Percentiles rank a stretch among this genome's conserved stretches.
Conservation (phyloP, 2,329 filamentous ascomycete species). For the Anthostomella pinea region DNA sequence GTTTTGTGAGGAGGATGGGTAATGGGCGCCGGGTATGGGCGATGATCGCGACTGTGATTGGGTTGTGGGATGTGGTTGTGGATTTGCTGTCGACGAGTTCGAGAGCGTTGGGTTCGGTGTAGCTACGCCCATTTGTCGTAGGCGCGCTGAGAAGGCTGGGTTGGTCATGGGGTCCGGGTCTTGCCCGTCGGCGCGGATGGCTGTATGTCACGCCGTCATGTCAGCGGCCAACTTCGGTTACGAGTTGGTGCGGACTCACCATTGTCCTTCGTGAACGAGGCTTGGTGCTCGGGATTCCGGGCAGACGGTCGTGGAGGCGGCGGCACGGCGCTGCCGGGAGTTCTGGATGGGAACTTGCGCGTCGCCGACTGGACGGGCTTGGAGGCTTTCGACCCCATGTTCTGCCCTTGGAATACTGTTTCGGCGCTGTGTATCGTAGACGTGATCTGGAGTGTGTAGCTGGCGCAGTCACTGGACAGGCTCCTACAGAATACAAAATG, state of each 20-base stretch:
- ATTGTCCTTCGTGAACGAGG: slow-evolving; percentile 31
- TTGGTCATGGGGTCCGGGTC: slow-evolving; percentile 41
- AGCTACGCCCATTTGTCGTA: slow-evolving; percentile 53
- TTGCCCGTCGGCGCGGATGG: slow-evolving; percentile 38
- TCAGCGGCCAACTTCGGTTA: background rate
- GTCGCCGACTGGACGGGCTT: slow-evolving; percentile 41
- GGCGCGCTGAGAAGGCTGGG: slow-evolving; percentile 48
- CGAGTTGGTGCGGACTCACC: slow-evolving; percentile 22
- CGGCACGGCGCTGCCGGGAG: slow-evolving; percentile 29
- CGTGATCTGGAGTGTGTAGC: too few species aligned
- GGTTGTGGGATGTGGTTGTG: too few species aligned
- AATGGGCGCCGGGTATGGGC: slow-evolving; percentile 13
- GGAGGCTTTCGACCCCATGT: slow-evolving; percentile 47
- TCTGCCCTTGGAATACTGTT: slow-evolving; percentile 3
- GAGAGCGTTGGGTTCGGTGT: slow-evolving; percentile 54
- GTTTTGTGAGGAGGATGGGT: slow-evolving; percentile 35
- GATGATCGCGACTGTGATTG: too few species aligned
- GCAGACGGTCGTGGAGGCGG: slow-evolving; percentile 8
- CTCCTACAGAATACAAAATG: too few species aligned
- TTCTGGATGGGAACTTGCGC: slow-evolving; percentile 45
- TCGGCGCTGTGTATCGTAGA: too few species aligned
- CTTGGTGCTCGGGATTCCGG: slow-evolving; percentile 12
- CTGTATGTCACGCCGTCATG: slow-evolving; percentile 26
- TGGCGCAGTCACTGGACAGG: too few species aligned
- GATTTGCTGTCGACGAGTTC: slow-evolving; percentile 47